Evolutionary conservation across 768 basidiomycete species (phyloP).

Genomic region (Podaxis pistillaris): DNA sequence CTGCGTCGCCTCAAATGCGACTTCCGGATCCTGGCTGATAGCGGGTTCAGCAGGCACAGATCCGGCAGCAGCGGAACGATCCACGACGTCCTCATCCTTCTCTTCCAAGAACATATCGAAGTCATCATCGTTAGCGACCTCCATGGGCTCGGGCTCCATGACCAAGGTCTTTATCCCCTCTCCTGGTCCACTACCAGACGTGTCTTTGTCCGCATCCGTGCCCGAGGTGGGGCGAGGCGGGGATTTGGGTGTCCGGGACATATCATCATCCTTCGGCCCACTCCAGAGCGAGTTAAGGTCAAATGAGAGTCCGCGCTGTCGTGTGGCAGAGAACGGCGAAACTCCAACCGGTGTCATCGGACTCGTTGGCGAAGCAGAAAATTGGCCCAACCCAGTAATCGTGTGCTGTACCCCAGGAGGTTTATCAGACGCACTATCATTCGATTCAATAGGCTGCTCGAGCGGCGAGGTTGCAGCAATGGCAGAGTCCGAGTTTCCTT

Average conservation of each 20-base stretch:
- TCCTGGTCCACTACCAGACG: background rate
- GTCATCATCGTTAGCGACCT: constrained; percentile 69
- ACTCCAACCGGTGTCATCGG: constrained; percentile 36
- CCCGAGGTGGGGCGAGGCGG: constrained; percentile 15
- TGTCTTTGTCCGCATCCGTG: constrained; percentile 23
- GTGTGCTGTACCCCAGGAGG: constrained; percentile 6
- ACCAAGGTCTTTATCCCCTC: constrained; percentile 36
- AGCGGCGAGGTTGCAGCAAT: constrained; percentile 7
- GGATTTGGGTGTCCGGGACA: constrained; percentile 14
- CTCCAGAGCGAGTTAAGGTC: constrained; percentile 75
- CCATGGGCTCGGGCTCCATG: constrained; percentile 39
- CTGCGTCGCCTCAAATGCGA: constrained; percentile 41
- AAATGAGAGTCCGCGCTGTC: constrained; percentile 53
- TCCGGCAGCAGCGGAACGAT: constrained; percentile 21
- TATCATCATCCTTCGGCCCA: constrained; percentile 36
- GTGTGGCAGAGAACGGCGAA: constrained; percentile 49
- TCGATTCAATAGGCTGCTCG: constrained; percentile 7
- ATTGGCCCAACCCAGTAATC: constrained; percentile 18
- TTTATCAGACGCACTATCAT: constrained; percentile 2
- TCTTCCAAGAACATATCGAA: constrained; percentile 85
- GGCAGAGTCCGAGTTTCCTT: constrained; percentile 18
- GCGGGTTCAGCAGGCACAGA: constrained; percentile 11
- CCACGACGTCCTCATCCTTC: constrained; percentile 41
- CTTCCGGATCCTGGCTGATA: constrained; percentile 31
- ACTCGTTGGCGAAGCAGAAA: constrained; percentile 19